Evolutionary conservation across 1,284 basidiomycete species (phyloP).

Genomic region (Pyrrhoderma noxium): DNA sequence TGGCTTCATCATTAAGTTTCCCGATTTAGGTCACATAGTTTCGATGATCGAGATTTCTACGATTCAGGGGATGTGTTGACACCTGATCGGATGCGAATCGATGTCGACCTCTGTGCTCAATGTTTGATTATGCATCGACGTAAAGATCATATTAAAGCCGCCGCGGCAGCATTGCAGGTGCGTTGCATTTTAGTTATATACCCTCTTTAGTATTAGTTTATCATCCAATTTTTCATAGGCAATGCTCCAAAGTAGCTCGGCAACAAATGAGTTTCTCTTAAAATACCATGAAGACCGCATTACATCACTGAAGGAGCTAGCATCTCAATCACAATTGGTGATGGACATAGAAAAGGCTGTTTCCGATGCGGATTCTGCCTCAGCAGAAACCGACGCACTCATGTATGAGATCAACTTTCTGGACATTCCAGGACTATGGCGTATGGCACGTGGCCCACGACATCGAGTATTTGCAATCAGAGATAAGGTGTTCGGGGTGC

Average conservation of each 20-base stretch:
- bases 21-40: constrained; percentile 47
- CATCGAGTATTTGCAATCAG: constrained; percentile 55
- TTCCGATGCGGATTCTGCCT: constrained; percentile 42
- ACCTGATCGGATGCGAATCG: constrained; percentile 60
- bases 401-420: constrained; percentile 67
- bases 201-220: neutral
- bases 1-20: neutral
- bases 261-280: constrained; percentile 47
- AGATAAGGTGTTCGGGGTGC: constrained; percentile 32
- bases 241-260: constrained; percentile 44
- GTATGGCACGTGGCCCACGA: constrained; percentile 52
- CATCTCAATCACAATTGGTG: constrained; percentile 31
- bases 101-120: constrained; percentile 71
- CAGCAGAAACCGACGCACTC: constrained; percentile 59
- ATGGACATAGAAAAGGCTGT: constrained; percentile 44
- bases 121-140: constrained; percentile 59
- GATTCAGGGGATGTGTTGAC: constrained; percentile 40
- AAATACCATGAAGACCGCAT: constrained; percentile 35
- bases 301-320: constrained; percentile 10
- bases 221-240: constrained; percentile 29
- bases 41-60: constrained; percentile 47
- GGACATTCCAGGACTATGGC: constrained; percentile 56
- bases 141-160: constrained; percentile 46
- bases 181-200: constrained; percentile 4
- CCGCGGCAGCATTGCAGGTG: constrained; percentile 34